These are phyloP conservation scores for Cynara cardunculus DNA, from an alignment of 129 eudicot species.

Conservation along the genomic window DNA sequence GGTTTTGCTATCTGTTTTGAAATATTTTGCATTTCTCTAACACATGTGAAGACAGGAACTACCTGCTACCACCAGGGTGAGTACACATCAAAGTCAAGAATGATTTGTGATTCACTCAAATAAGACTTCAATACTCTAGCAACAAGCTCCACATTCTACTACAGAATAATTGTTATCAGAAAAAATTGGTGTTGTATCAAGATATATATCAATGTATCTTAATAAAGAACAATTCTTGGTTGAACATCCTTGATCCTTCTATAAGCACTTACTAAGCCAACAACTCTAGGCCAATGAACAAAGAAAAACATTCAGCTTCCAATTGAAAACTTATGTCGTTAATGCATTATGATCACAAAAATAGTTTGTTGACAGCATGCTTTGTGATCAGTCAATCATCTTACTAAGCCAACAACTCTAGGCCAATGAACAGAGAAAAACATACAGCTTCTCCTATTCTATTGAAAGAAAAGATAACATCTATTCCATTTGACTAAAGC, in stretches of 20 bases:
- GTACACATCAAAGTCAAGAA: background rate
- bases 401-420: background rate
- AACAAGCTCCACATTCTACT: background rate
- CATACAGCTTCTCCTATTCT: background rate
- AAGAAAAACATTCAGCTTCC: background rate
- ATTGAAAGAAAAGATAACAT: background rate
- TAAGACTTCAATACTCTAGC: background rate
- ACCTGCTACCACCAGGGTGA: background rate
- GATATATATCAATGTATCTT: background rate
- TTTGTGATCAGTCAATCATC: background rate
- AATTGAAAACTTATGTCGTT: too few relatives aligned
- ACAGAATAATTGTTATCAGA: background rate
- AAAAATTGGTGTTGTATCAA: background rate
- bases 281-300: background rate
- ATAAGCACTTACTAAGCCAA: background rate
- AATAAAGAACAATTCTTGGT: background rate
- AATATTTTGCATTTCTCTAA: background rate
- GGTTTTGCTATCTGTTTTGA: background rate
- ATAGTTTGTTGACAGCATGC: background rate
- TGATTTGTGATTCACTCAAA: background rate
- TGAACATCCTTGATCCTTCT: background rate
- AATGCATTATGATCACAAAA: background rate
- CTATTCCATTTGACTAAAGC: background rate
- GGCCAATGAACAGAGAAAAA: background rate
- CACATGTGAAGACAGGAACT: background rate